These are phyloP conservation scores for Mycena alexandri DNA, from an alignment of 768 basidiomycete species.

Conservation along the genomic window DNA sequence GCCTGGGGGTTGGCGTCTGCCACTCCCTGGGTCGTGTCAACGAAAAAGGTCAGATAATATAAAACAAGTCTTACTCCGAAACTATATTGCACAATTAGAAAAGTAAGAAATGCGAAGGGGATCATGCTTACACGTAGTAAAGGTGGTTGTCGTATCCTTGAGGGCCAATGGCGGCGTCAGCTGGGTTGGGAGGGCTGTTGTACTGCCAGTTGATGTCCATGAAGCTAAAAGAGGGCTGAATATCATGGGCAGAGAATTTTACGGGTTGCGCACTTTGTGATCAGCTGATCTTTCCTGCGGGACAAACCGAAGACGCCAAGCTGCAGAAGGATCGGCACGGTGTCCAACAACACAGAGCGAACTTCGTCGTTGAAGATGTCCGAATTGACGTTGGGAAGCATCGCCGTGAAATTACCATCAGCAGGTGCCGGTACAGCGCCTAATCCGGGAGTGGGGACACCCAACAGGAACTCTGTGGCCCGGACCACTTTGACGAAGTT, in stretches of 20 bases:
- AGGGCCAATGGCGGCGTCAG: slow-evolving; percentile 74
- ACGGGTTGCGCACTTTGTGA: slow-evolving; percentile 51
- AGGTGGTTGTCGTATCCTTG: slow-evolving; percentile 84
- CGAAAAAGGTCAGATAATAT: too few relatives aligned
- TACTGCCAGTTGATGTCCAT: slow-evolving; percentile 84
- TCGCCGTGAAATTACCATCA: slow-evolving; percentile 43
- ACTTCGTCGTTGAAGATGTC: slow-evolving; percentile 45
- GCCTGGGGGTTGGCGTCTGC: slow-evolving; percentile 73
- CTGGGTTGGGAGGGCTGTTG: slow-evolving; percentile 77
- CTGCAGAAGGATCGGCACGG: slow-evolving; percentile 53
- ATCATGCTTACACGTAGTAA: slow-evolving; percentile 76
- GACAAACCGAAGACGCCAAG: slow-evolving; percentile 39
- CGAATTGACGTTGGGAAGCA: slow-evolving; percentile 40
- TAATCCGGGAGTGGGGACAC: slow-evolving; percentile 59
- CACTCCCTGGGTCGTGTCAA: slow-evolving; percentile 64
- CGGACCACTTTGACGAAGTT: slow-evolving; percentile 79
- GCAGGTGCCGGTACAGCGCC: slow-evolving; percentile 36
- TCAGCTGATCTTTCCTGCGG: slow-evolving; percentile 28
- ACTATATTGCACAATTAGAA: slow-evolving; percentile 43
- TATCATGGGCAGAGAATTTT: too few relatives aligned
- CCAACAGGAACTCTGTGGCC: slow-evolving; percentile 71
- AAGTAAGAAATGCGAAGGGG: background rate
- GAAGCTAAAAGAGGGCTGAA: too few relatives aligned
- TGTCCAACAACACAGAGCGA: slow-evolving; percentile 47
- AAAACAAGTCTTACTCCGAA: slow-evolving; percentile 63